These are phyloP conservation scores for Clarireedia paspali DNA, from an alignment of 2,329 filamentous ascomycete species.

Conservation along the genomic window DNA sequence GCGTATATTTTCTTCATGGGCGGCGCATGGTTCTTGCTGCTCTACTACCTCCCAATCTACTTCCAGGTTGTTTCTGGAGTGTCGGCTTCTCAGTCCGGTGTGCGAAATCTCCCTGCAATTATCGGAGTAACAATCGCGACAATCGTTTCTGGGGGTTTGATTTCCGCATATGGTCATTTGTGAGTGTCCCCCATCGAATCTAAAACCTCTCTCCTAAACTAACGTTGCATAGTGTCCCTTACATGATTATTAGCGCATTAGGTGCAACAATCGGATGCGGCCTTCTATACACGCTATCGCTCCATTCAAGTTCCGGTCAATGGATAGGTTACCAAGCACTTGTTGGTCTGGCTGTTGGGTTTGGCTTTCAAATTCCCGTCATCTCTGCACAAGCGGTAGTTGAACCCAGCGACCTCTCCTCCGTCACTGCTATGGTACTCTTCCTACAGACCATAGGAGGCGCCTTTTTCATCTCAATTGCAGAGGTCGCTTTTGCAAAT, in stretches of 20 bases:
- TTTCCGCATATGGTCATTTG: conserved; percentile 30
- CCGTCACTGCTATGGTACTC: conserved; percentile 39
- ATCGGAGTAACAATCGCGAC: conserved; percentile 27
- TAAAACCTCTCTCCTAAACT: neutral
- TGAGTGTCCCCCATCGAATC: neutral
- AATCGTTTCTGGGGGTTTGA: conserved; percentile 29
- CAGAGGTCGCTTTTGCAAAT: conserved; percentile 41
- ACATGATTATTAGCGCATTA: conserved; percentile 27
- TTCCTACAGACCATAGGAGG: conserved; percentile 44
- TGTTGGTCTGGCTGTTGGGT: conserved; percentile 46
- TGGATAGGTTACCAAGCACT: conserved; percentile 56
- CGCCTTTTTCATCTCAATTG: conserved; percentile 42
- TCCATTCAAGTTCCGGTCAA: conserved; percentile 37
- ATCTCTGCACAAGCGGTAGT: conserved; percentile 33
- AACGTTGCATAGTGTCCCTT: conserved; percentile 25
- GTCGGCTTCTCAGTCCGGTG: conserved; percentile 24
- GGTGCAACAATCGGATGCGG: conserved; percentile 38
- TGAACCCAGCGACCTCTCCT: conserved; percentile 36
- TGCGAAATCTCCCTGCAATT: conserved; percentile 35
- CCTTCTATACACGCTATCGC: conserved; percentile 45
- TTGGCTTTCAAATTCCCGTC: conserved; percentile 41
- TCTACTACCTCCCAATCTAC: conserved; percentile 44
- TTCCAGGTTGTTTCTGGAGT: conserved; percentile 38
- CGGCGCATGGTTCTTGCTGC: conserved; percentile 36
- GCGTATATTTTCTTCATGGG: conserved; percentile 37